Evolutionary conservation across 1,284 basidiomycete species (phyloP).

Genomic region (Entoloma clypeatum): DNA sequence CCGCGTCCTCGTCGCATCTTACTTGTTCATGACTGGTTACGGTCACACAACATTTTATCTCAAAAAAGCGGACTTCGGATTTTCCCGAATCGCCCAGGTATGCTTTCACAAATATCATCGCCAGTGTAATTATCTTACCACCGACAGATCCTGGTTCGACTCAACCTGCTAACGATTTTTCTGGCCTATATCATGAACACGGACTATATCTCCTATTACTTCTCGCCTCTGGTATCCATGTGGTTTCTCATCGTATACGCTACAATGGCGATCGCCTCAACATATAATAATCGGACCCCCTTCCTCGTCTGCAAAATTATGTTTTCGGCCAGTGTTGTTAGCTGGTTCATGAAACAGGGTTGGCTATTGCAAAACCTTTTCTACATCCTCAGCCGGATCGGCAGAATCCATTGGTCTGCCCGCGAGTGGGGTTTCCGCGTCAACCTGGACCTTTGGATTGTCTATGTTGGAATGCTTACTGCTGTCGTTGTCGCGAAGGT

Average conservation of each 20-base stretch:
- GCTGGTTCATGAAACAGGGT: conserved; percentile 61
- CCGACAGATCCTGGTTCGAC: conserved; percentile 67
- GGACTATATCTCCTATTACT: conserved; percentile 86
- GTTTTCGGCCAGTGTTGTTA: conserved; percentile 57
- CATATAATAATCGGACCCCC: conserved; percentile 65
- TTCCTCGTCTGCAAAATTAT: conserved; percentile 73
- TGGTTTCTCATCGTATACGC: conserved; percentile 85
- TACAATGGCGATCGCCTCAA: conserved; percentile 70
- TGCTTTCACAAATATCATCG: conserved; percentile 14
- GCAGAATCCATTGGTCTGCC: conserved; percentile 78
- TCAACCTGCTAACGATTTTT: conserved; percentile 79
- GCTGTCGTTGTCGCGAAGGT: conserved; percentile 74
- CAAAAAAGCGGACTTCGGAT: conserved; percentile 82
- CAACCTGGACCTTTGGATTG: conserved; percentile 83
- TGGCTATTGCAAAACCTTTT: conserved; percentile 69
- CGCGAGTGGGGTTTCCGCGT: conserved; percentile 85
- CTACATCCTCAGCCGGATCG: conserved; percentile 56
- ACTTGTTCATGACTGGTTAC: conserved; percentile 80
- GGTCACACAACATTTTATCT: conserved; percentile 77
- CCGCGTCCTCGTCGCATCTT: conserved; percentile 82
- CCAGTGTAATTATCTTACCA: conserved; percentile 7
- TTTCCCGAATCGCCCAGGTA: conserved; percentile 69
- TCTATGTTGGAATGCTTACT: conserved; percentile 81
- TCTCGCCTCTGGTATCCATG: conserved; percentile 76
- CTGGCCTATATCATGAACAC: conserved; percentile 89